Base-by-base conservation (phyloP, 208 protist species). In the Crithidia bombi region DNA sequence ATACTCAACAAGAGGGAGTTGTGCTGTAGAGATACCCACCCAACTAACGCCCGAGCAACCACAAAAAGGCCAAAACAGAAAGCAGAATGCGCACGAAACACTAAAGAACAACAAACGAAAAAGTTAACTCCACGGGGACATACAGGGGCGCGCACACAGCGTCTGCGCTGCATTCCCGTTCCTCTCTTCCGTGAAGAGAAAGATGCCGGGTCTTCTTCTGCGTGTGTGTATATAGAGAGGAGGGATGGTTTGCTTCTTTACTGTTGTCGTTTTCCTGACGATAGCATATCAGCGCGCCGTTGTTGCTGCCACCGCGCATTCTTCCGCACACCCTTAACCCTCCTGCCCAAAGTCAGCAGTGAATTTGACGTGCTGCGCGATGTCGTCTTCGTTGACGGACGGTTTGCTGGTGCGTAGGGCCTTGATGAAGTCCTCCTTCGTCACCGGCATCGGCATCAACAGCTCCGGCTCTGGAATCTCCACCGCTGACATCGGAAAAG, bases 331-430 rank as follows among this genome's bases (percentile, higher is more conserved):
- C 17, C n/a, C 47, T 84, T 87, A 97, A 54, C 93, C 96, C 59
- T 99, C 97, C 75, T 98, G 94, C 36, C 98, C 98, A 87, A 99
- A 99, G 49, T 99, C 94, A 12, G 88, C 56, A 0, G 97, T 99
- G 68, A 98, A 99, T 69, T 98, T 85, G 23, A 96, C 62, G 71
- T 99, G 95, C 69, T 92, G 79, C 28, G 78, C 73, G 32, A 99
- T 93, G 68, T 99, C 98, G 5, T 77, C 78, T 10, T 90, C 57
- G 39, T 82, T 83, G 12, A 99, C 98, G 11, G 96, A 98, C 30
- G 96, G 94, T 59, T 91, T 90, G 30, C 83, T 80, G 11, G 72
- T 94, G 44, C 78, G 69, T n/a, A 99, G 66, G 17, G 94, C 86
- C 63, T 97, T 98, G 21, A 97, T 58, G 72, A 99, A 99, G 79